Conservation (phyloP, 202 grass and related monocot species). For the Miscanthus sacchariflorus region DNA sequence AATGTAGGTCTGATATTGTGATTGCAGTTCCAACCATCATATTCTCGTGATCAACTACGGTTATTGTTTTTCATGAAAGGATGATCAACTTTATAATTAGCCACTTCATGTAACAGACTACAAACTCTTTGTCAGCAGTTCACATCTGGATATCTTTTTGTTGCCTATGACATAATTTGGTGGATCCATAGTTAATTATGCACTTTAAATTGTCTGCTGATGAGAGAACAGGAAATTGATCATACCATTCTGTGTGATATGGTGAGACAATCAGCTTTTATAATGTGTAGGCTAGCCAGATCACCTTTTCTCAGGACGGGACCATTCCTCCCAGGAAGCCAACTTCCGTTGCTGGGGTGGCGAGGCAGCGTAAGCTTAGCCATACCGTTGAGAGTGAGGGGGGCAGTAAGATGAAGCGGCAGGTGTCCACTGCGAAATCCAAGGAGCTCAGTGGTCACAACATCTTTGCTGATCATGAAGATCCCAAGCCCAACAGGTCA, state of each 20-base stretch:
- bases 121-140: background rate
- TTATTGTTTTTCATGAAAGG: background rate
- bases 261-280: background rate
- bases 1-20: background rate
- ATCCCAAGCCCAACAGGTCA: constrained; percentile 57
- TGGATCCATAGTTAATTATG: background rate
- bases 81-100: background rate
- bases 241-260: background rate
- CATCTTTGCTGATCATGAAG: constrained; percentile 77
- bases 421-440: constrained; percentile 73
- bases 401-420: constrained; percentile 63
- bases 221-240: background rate
- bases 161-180: background rate
- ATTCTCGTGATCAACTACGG: background rate
- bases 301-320: constrained; percentile 79
- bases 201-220: background rate
- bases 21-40: background rate
- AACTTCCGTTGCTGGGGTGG: constrained; percentile 71
- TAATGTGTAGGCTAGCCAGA: constrained; percentile 82
- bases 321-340: constrained; percentile 73
- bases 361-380: constrained; percentile 84
- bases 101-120: background rate
- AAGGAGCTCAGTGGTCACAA: constrained; percentile 84
- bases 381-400: constrained; percentile 62
- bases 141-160: background rate